A percentile compares a stretch with the other conserved stretches of the same genome.
phyloP scores from a whole-genome alignment of 225 moss, liverwort and hornwort species.

The Thuidium tamariscinum region DNA sequence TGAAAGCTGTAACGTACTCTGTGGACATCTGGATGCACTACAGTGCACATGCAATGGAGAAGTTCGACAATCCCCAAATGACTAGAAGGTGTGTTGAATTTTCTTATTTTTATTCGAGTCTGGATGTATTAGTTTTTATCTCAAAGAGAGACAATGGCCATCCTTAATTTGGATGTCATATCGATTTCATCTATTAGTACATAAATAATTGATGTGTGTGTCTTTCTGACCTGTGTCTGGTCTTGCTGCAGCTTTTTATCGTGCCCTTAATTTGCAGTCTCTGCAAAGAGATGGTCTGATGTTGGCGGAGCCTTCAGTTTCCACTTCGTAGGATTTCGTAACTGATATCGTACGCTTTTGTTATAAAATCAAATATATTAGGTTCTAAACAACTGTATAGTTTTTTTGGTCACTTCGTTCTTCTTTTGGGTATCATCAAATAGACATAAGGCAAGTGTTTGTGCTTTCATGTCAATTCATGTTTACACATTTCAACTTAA shows the following conservation, averaged over 20 bases:
- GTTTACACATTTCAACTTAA: conserved; percentile 45
- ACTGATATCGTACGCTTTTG: conserved; percentile 49
- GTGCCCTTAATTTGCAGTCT: conserved; percentile 83
- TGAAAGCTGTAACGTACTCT: conserved; percentile 84
- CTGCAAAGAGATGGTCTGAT: conserved; percentile 97
- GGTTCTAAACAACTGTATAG: conserved; percentile 30
- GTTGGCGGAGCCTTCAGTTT: conserved; percentile 94
- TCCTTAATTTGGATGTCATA: conserved; percentile 58
- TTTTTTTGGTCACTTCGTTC: conserved; percentile 27
- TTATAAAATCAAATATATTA: conserved; percentile 43
- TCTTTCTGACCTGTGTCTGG: conserved; percentile 97
- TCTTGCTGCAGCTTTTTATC: conserved; percentile 99
- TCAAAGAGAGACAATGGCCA: conserved; percentile 39
- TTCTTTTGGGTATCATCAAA: conserved; percentile 20
- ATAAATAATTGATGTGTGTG: conserved; percentile 60
- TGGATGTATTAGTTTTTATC: conserved; percentile 52
- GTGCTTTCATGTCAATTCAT: conserved; percentile 24
- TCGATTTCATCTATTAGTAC: conserved; percentile 32
- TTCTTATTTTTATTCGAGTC: conserved; percentile 41
- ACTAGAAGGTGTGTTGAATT: conserved; percentile 61
- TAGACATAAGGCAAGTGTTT: conserved; percentile 30
- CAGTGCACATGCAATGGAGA: conserved; percentile 74
- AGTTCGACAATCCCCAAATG: conserved; percentile 58
- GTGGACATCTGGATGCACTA: conserved; percentile 99
- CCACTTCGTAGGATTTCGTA: conserved; percentile 70